Evolutionary conservation across 2,329 filamentous ascomycete species (phyloP).

Genomic region (Dothistroma septosporum): DNA sequence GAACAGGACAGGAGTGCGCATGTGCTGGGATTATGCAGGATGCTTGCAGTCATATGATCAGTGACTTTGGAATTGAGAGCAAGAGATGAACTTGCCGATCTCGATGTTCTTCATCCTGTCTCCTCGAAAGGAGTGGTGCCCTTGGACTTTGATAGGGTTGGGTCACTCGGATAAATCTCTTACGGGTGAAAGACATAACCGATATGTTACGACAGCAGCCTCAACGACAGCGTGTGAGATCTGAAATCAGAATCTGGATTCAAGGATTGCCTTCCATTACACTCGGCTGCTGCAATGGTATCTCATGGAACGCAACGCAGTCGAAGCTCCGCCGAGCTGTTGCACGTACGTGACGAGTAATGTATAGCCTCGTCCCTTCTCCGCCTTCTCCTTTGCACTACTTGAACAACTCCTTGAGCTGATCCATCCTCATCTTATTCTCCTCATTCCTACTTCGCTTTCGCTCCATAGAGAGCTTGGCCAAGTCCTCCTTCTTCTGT

Average conservation of each 20-base stretch:
- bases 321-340: neutral
- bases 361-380: neutral
- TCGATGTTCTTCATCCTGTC: neutral
- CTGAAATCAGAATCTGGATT: neutral
- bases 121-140: neutral
- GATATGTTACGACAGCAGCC: neutral
- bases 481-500: conserved; percentile 86
- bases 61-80: neutral
- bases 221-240: neutral
- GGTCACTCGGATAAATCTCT: neutral
- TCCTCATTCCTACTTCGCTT: conserved; percentile 58
- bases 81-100: neutral
- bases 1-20: neutral
- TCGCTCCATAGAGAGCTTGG: conserved; percentile 72
- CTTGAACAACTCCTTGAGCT: conserved; percentile 57
- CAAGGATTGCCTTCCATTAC: neutral
- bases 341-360: neutral
- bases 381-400: neutral
- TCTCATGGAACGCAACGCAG: neutral
- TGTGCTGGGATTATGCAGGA: too few relatives aligned
- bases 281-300: neutral
- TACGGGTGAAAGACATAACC: neutral
- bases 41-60: too few relatives aligned
- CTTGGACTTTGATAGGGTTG: neutral
- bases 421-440: conserved; percentile 61